A percentile compares a stretch with the other conserved stretches of the same genome.
Evolutionary conservation across 139 green algal genomes (phyloP).

Genomic region (Chlorella sp.): DNA sequence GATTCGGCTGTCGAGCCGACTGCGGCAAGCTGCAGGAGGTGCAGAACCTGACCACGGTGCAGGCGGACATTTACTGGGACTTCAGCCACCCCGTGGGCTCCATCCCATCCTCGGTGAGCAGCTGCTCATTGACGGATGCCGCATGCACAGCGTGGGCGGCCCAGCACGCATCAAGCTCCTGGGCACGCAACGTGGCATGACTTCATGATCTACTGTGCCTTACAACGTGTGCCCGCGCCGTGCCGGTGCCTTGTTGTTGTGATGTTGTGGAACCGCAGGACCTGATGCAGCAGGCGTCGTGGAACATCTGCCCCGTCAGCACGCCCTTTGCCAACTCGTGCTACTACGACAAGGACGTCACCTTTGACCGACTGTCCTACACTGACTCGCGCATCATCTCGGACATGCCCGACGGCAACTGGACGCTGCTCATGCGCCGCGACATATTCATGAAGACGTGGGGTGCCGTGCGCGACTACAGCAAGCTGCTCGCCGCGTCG

Average conservation of each 20-base stretch:
- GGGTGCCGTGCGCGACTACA: constrained; percentile 47
- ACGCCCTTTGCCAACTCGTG: constrained; percentile 53
- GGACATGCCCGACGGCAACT: constrained; percentile 67
- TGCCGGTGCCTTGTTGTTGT: too few species aligned
- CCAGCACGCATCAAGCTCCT: too few species aligned
- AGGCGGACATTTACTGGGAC: constrained; percentile 67
- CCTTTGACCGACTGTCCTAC: constrained; percentile 47
- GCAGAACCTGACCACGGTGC: constrained; percentile 59
- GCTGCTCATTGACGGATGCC: too few species aligned
- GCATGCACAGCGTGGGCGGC: too few species aligned
- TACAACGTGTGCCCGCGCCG: too few species aligned
- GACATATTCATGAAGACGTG: constrained; percentile 76
- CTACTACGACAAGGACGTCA: constrained; percentile 62
- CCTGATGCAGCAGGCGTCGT: constrained; percentile 64
- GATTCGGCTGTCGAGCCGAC: constrained; percentile 79
- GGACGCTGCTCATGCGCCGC: constrained; percentile 48
- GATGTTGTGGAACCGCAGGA: too few species aligned
- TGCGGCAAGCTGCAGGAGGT: constrained; percentile 70
- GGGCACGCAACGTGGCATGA: too few species aligned
- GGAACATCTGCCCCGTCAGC: constrained; percentile 66
- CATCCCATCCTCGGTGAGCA: constrained; percentile 43
- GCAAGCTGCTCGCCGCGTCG: constrained; percentile 10
- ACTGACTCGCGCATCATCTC: constrained; percentile 30
- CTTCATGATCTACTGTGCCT: too few species aligned
- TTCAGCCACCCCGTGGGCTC: constrained; percentile 63